Evolutionary conservation across 176 grass and related monocot genomes (phyloP), one percentile per base, ranked within the genome.

Genomic region (Hsuehochloa calcarea): DNA sequence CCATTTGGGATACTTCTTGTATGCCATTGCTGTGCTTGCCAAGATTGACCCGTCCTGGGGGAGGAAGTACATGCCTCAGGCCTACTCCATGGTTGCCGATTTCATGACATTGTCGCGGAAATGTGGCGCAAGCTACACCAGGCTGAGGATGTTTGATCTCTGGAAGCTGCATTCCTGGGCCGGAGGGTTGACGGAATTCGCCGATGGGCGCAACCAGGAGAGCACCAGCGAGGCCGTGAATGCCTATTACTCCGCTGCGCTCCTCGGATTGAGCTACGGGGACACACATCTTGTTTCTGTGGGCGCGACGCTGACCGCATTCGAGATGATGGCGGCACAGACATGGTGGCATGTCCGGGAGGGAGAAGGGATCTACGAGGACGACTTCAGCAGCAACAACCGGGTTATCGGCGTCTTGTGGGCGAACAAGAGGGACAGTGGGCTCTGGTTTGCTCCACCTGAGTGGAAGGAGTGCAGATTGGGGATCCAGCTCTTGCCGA

Each of bases 131-230:
- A 88, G 76, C 66, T 99, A 94, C 76, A 88, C 93, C 14, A 45
- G 88, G 16, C 84, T 96, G 17, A 72, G 96, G 76, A 92, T 80
- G 74, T 99, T 96, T 34, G 93, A 99, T 75, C 70, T 95, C 4
- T 99, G 96, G 96, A 94, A 96, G 90, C 86, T 99, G 37, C 96
- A 99, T 80, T 99, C 93, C 64, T 99, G 96, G 93, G 93, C 90
- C 0, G 93, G 93, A 12, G 96, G 96, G 0, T 71, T 99, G 13
- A 96, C 93, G 0, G 96, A 99, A 70, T 99, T 99, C 25, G 91
- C 59, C 0, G 91, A 96, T 75, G 96, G 96, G 17, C 93, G 96
- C 46, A 99, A 99, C 78, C 96, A 99, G 83, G 91, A 99, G 81
- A 99, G 96, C 86, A 94, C 96, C 0, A 99, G 96, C 19, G 96